A percentile compares a stretch with the other conserved stretches of the same genome.
Evolutionary conservation across 305 asterid genomes (phyloP).

Genomic region (Solanum hybrid): DNA sequence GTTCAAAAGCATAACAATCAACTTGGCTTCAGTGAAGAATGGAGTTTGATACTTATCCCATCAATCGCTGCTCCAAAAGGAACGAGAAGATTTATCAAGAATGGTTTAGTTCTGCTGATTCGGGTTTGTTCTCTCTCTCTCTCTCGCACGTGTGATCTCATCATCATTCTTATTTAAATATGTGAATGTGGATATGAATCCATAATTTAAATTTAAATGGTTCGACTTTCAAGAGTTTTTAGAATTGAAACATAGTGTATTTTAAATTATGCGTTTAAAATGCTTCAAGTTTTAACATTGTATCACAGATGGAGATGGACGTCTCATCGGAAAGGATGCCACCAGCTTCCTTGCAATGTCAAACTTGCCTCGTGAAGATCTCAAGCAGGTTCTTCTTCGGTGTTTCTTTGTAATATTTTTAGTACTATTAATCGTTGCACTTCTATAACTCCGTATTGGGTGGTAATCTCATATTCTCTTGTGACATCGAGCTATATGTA

Average conservation of each 20-base stretch:
- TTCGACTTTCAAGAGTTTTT: not conserved
- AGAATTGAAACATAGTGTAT: not conserved
- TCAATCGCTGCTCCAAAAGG: constrained; percentile 6
- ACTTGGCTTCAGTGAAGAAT: not conserved
- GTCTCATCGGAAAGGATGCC: constrained; percentile 70
- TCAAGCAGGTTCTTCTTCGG: constrained; percentile 42
- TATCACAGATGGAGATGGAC: constrained; percentile 84
- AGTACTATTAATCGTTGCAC: not conserved
- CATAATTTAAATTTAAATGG: not conserved
- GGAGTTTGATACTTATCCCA: constrained; percentile 9
- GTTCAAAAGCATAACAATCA: not conserved
- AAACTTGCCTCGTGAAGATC: constrained; percentile 75
- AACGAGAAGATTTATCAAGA: constrained; percentile 14
- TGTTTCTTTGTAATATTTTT: not conserved
- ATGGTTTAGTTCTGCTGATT: constrained; percentile 11
- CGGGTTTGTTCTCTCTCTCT: not conserved
- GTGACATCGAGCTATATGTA: no score
- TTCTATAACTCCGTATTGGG: not conserved
- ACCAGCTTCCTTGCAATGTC: constrained; percentile 70
- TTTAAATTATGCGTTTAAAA: not conserved
- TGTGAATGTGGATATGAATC: not conserved
- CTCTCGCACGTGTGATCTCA: not conserved
- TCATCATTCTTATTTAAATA: not conserved
- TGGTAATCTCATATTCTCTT: not conserved
- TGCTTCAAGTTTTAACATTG: not conserved